phyloP scores from a whole-genome alignment of 257 asterid species.

The Solanum neorickii region DNA sequence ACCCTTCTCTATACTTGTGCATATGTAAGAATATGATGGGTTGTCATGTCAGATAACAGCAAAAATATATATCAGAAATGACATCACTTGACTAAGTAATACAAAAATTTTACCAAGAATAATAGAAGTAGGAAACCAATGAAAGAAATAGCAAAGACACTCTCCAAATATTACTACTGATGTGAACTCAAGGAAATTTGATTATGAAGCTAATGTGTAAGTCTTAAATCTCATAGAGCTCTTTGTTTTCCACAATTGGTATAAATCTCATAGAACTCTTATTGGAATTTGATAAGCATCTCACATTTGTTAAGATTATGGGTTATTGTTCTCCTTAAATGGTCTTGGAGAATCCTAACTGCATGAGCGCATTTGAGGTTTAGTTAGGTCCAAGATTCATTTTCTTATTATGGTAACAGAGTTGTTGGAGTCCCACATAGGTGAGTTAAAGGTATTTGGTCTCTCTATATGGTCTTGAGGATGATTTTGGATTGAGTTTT shows the following conservation, averaged over 20 bases:
- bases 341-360: neutral
- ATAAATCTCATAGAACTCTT: neutral
- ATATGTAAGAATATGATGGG: neutral
- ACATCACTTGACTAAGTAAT: neutral
- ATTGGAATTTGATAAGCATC: neutral
- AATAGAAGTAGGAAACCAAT: neutral
- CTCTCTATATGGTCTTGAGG: neutral
- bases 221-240: neutral
- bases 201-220: neutral
- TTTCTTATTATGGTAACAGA: neutral
- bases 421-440: neutral
- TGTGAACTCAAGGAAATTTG: neutral
- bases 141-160: neutral
- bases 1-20: neutral
- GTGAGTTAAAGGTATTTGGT: neutral
- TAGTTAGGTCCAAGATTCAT: neutral
- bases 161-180: neutral
- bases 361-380: neutral
- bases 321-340: neutral
- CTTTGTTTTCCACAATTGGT: neutral
- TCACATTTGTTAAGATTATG: neutral
- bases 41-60: neutral
- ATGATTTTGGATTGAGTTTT: neutral
- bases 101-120: neutral
- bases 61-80: neutral